Percentiles rank a stretch among this genome's conserved stretches.
These are phyloP conservation scores for Diutina sp. DNA, from an alignment of 1,139 yeast genomes.

Conservation along the genomic window DNA sequence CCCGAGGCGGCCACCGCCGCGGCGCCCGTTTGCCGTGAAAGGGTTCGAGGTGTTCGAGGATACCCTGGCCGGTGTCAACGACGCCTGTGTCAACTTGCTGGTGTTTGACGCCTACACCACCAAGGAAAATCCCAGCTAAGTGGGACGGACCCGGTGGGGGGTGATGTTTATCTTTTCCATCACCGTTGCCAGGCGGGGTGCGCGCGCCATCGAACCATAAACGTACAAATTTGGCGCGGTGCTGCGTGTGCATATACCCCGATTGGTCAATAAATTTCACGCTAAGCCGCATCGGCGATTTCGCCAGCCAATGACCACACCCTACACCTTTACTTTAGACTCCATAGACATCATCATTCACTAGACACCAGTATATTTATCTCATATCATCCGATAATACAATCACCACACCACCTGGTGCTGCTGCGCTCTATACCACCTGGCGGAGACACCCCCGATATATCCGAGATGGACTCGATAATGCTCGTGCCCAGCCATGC, in stretches of 20 bases:
- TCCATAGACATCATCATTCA: too few relatives aligned
- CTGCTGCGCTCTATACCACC: too few relatives aligned
- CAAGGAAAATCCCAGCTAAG: slow-evolving; percentile 47
- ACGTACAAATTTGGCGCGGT: neutral
- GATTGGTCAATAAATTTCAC: neutral
- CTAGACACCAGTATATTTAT: too few relatives aligned
- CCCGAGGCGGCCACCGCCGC: slow-evolving; percentile 11
- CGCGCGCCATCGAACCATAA: neutral
- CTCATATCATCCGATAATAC: too few relatives aligned
- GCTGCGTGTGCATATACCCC: neutral
- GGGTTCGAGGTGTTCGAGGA: slow-evolving; percentile 65
- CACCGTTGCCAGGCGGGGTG: neutral
- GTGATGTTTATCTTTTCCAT: neutral
- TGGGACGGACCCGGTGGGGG: neutral
- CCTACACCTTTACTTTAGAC: too few relatives aligned
- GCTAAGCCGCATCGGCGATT: neutral
- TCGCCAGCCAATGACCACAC: too few relatives aligned
- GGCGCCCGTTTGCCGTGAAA: slow-evolving; percentile 15
- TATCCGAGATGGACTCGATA: neutral
- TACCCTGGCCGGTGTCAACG: slow-evolving; percentile 45
- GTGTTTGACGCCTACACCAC: slow-evolving; percentile 66
- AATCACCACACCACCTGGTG: too few relatives aligned
- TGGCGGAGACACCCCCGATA: too few relatives aligned
- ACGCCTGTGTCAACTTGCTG: slow-evolving; percentile 58
- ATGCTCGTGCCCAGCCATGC: too few relatives aligned